Conservation (phyloP, 257 asterid species). For the Cynanchum wilfordii region DNA sequence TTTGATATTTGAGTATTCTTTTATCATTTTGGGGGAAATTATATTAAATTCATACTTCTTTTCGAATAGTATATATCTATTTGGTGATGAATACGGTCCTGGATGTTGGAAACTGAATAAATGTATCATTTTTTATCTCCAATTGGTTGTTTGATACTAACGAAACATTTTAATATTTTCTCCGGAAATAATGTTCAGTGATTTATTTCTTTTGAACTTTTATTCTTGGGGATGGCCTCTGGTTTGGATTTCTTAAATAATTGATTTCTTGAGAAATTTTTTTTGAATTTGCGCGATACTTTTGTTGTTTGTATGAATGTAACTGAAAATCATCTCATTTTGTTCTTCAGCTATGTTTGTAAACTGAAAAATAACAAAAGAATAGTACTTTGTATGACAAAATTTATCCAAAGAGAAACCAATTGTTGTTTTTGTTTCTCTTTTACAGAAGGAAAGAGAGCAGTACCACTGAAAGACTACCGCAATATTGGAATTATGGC, state of each 20-base stretch:
- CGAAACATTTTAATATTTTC: background rate
- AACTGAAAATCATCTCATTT: background rate
- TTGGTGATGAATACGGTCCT: background rate
- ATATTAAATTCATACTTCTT: background rate
- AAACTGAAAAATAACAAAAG: background rate
- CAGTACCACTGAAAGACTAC: constrained; percentile 70
- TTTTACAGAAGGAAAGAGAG: constrained; percentile 67
- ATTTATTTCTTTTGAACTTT: background rate
- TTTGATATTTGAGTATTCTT: constrained; percentile 7
- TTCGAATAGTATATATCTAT: background rate
- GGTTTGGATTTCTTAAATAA: background rate
- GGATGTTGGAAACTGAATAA: constrained; percentile 5
- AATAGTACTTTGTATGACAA: background rate
- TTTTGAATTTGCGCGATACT: background rate
- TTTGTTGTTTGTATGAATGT: background rate
- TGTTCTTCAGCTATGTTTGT: background rate
- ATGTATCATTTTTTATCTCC: background rate
- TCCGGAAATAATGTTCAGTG: background rate
- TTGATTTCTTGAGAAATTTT: background rate
- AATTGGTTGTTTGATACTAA: background rate
- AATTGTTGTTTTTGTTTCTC: background rate
- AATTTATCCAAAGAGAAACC: background rate
- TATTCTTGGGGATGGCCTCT: background rate
- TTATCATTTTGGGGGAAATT: background rate
- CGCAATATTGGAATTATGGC: constrained; percentile 99